phyloP scores from a whole-genome alignment of 2,329 filamentous ascomycete genomes.

The Pestalotiopsis sp. region DNA sequence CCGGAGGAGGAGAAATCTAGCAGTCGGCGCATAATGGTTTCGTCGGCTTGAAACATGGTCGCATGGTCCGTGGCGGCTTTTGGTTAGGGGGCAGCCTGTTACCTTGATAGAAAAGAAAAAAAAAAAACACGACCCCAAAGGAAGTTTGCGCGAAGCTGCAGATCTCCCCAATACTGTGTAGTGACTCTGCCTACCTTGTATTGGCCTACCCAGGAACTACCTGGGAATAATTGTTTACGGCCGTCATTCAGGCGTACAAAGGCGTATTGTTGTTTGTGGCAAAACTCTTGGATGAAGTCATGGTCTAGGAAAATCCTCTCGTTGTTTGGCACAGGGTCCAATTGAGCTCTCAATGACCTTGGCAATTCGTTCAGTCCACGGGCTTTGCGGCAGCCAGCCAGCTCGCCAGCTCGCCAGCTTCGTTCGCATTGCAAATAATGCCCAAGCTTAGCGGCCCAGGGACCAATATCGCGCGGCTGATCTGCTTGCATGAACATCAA shows the following conservation, averaged over 20 bases:
- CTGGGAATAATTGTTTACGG: not conserved
- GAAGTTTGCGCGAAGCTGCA: not conserved
- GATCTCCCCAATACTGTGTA: not conserved
- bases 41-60: constrained; percentile 10
- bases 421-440: not conserved
- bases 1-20: constrained; percentile 4
- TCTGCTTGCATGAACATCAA: constrained; percentile 9
- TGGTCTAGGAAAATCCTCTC: not conserved
- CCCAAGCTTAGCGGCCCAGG: not conserved
- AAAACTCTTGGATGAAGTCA: not conserved
- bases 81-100: not conserved
- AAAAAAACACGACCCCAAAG: not conserved
- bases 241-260: constrained; percentile 1
- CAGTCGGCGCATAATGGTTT: constrained; percentile 10
- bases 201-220: not conserved
- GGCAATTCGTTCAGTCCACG: not conserved
- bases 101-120: not conserved
- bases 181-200: not conserved
- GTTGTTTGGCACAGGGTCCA: not conserved
- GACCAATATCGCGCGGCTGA: not conserved
- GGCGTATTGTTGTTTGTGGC: not conserved
- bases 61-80: not conserved
- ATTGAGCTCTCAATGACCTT: not conserved
- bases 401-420: not conserved
- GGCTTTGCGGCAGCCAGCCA: not conserved